These are phyloP conservation scores for Solanum sejunctum DNA, from an alignment of 257 asterid species.

Conservation along the genomic window DNA sequence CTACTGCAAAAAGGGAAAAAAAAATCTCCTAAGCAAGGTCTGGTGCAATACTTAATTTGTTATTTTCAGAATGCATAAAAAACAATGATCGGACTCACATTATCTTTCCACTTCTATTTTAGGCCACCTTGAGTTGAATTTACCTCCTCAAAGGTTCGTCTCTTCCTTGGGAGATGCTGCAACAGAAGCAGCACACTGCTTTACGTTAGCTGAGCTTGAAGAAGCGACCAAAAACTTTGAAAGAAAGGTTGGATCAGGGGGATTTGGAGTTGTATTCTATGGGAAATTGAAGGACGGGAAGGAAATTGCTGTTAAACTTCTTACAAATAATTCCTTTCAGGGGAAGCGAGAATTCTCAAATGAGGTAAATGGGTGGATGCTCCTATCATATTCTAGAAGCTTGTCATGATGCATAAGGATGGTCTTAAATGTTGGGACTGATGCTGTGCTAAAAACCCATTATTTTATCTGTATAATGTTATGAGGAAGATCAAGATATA, in stretches of 20 bases:
- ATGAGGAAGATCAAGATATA: background rate
- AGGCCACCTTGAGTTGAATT: slow-evolving; percentile 30
- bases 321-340: slow-evolving; percentile 84
- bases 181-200: slow-evolving; percentile 81
- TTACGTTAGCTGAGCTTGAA: slow-evolving; percentile 63
- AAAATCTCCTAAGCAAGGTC: slow-evolving; percentile 37
- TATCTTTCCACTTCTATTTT: background rate
- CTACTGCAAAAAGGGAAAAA: slow-evolving; percentile 47
- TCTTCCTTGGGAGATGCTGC: slow-evolving; percentile 49
- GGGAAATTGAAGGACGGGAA: slow-evolving; percentile 70
- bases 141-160: slow-evolving; percentile 29
- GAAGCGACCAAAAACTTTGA: slow-evolving; percentile 72
- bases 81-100: slow-evolving; percentile 5
- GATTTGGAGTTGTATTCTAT: slow-evolving; percentile 84
- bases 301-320: slow-evolving; percentile 90
- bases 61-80: background rate
- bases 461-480: background rate
- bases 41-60: slow-evolving; percentile 5
- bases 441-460: background rate
- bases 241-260: slow-evolving; percentile 87
- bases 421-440: background rate
- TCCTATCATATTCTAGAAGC: background rate
- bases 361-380: slow-evolving; percentile 42
- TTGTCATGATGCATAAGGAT: background rate
- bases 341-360: slow-evolving; percentile 89